Evolutionary conservation across 768 basidiomycete species (phyloP).

Genomic region (Tricholoma flavovirens): DNA sequence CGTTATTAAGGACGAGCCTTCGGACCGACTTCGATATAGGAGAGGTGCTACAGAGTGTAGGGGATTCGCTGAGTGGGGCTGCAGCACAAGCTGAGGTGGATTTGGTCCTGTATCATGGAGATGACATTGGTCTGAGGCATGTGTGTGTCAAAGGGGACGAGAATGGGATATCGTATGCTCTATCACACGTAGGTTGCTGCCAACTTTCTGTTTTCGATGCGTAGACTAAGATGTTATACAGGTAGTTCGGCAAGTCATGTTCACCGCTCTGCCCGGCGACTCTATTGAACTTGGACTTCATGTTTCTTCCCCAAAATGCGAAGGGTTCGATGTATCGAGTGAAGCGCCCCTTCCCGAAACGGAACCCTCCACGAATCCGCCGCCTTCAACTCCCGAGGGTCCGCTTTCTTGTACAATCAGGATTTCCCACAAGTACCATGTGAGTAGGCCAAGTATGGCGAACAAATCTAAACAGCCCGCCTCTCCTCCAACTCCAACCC

Average conservation of each 20-base stretch:
- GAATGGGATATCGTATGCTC: slow-evolving; percentile 70
- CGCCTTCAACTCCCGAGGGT: slow-evolving; percentile 25
- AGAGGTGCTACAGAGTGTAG: slow-evolving; percentile 83
- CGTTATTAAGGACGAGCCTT: slow-evolving; percentile 6
- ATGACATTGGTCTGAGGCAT: slow-evolving; percentile 76
- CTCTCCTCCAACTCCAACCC: slow-evolving; percentile 30
- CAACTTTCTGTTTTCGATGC: slow-evolving; percentile 13
- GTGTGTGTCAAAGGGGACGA: slow-evolving; percentile 83
- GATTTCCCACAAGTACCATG: slow-evolving; percentile 42
- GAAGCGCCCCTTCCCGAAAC: slow-evolving; percentile 14
- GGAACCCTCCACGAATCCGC: slow-evolving; percentile 13
- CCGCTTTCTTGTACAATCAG: slow-evolving; percentile 39
- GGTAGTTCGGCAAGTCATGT: slow-evolving; percentile 81
- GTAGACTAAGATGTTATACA: slow-evolving; percentile 24
- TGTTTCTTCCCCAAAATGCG: slow-evolving; percentile 25
- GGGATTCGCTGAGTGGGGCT: slow-evolving; percentile 79
- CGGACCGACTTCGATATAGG: slow-evolving; percentile 86
- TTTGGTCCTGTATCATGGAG: slow-evolving; percentile 85
- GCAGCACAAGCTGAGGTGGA: slow-evolving; percentile 85
- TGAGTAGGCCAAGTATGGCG: slow-evolving; percentile 14
- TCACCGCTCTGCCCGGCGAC: slow-evolving; percentile 65
- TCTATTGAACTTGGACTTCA: slow-evolving; percentile 81
- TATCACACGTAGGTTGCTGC: slow-evolving; percentile 69
- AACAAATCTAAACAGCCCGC: slow-evolving; percentile 16
- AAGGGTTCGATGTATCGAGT: slow-evolving; percentile 5